Evolutionary conservation across 176 grass and related monocot species (phyloP), one percentile per base, ranked within the genome.

Genomic region (Eleusine coracana): DNA sequence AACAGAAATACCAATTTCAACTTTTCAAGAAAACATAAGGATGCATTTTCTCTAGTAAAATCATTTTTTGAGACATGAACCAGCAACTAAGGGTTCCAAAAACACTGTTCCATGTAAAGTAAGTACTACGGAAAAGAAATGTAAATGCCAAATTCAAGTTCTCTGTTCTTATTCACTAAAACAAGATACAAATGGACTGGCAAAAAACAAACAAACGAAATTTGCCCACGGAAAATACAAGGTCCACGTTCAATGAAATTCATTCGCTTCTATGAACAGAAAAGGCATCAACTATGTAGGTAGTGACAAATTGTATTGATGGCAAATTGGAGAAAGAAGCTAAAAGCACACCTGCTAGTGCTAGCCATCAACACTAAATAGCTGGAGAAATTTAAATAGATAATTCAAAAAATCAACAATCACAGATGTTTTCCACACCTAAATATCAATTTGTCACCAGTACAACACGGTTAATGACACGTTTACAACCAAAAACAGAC

Each of bases 161-260:
- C 34, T 10, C 42, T 69, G 46, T 44, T 63, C 13, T 71, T 87
- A 82, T 83, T 64, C 54, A 29, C 31, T 15, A n/a, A 87, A 6
- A 70, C 14, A 52, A 13, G 39, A 52, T 84, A 44, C 46, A 55
- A 50, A 49, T 29, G 12, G 45, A 49, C 4, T 48, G 2, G 29
- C 29, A 52, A 28, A 68, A 38, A 74, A 36, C 31, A 34, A 34
- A 34, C 31, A 1, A 25, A 12, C 37, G 46, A 3, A 7, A 16
- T 16, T 70, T 14, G 23, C 31, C 40, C 40, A 65, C 51, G 46
- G 28, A 45, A 28, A 20, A 67, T 10, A 41, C 10, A 60, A 62
- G 39, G 17, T 75, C 16, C 58, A 14, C 17, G 10, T 5, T 50
- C 58, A 58, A 56, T 56, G 34, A 52, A 16, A 45, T 62, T 51